Conservation (phyloP, 441 rosid genomes). For the Euphorbia schlechtendalii region DNA sequence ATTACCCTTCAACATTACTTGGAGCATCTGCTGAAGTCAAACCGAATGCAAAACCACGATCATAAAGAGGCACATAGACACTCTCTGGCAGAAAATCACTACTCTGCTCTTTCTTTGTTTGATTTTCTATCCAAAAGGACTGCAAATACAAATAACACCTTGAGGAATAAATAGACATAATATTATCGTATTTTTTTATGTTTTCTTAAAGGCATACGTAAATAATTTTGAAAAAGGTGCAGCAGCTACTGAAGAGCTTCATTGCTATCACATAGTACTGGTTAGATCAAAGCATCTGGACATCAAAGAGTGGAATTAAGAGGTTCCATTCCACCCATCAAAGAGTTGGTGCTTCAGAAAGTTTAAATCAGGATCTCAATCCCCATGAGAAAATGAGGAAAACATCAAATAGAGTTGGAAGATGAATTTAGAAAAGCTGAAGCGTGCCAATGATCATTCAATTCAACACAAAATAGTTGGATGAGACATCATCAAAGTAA, state of each 20-base stretch:
- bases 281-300: not conserved
- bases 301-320: not conserved
- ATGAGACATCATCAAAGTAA: not conserved
- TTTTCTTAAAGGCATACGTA: not conserved
- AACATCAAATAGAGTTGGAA: not conserved
- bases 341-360: not conserved
- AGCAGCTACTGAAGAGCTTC: not conserved
- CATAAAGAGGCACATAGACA: constrained; percentile 73
- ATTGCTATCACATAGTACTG: not conserved
- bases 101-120: constrained; percentile 37
- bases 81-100: constrained; percentile 41
- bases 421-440: not conserved
- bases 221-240: not conserved
- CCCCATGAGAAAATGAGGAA: not conserved
- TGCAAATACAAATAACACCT: constrained; percentile 34
- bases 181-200: not conserved
- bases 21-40: constrained; percentile 62
- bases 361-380: not conserved
- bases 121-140: constrained; percentile 86
- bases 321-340: not conserved
- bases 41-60: constrained; percentile 80
- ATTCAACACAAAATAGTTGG: not conserved
- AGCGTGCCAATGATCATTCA: constrained; percentile 3
- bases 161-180: constrained; percentile 10
- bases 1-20: constrained; percentile 69